Base-by-base conservation (phyloP, 2,329 filamentous ascomycete species). In the Ambrosiella xylebori region DNA sequence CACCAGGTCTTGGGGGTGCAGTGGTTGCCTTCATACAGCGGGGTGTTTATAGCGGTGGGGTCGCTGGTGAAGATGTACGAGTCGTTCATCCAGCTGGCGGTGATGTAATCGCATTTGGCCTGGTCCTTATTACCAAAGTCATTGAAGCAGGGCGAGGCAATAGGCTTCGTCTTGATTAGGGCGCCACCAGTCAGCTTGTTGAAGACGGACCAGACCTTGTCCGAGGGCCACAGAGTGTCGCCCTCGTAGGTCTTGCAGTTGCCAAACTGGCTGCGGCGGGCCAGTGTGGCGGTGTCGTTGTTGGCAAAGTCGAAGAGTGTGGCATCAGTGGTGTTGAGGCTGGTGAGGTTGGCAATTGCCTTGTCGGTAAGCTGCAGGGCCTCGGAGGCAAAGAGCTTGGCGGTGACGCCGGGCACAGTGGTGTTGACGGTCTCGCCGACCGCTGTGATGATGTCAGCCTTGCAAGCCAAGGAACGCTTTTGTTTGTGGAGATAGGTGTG, bases 101-200 rank as follows among this genome's bases (percentile, higher is more conserved):
- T 56, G 6, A 71, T 62, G 40, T 63, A 67, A 4, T 63, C 61
- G 62, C 69, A 71, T 36, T 62, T 61, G 12, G 59, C 62, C 11
- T 59, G 61, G 57, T 69, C 61, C 51, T 66, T 62, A 36, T 53
- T 59, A 35, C 44, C 50, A 47, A 61, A 60, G 50, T 53, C 58
- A 36, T 58, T n/a, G 56, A 58, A 70, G 61, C 69, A 71, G 7
- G 63, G 66, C 1, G 67, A 65, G 1, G 63, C 67, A 0, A 65
- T 62, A 2, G 69, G 69, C 2, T 63, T 57, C 15, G 68, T 68
- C 47, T 64, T 65, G 47, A 71, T 64, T 13, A 71, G 64, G 13
- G 62, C 63, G 27, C 67, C 68, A 54, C 62, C 63, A 1, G 69
- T 61, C 8, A 68, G 64, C 36, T 59, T 50, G 61, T 69, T 66